phyloP scores from a whole-genome alignment of 495 filamentous ascomycete genomes.

The Penicillium paxilli region DNA sequence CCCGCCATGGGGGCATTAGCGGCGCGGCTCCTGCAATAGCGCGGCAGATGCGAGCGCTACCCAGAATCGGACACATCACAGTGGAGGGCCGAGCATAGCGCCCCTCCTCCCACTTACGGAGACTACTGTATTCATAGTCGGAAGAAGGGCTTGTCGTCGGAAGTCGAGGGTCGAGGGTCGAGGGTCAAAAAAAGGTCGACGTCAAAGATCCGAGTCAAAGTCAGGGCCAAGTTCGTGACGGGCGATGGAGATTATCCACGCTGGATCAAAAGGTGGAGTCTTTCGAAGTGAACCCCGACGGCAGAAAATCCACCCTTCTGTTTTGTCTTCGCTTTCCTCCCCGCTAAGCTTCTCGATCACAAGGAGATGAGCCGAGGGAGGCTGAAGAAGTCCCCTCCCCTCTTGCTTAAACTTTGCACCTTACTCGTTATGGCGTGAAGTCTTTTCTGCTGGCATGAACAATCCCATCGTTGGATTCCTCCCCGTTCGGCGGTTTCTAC shows the following conservation, averaged over 20 bases:
- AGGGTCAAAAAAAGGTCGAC: too few species aligned
- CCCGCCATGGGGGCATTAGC: conserved; percentile 26
- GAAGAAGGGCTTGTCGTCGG: too few species aligned
- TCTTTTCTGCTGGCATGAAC: background rate
- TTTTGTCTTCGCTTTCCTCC: background rate
- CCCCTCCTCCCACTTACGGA: background rate
- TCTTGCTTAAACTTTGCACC: conserved; percentile 1
- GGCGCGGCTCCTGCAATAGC: conserved; percentile 32
- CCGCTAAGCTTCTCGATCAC: conserved; percentile 22
- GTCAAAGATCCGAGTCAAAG: too few species aligned
- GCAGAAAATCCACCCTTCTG: background rate
- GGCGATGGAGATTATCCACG: background rate
- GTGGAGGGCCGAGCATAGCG: conserved; percentile 1
- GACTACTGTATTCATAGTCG: too few species aligned
- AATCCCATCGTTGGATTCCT: background rate
- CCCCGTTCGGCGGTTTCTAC: background rate
- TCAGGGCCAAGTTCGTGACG: background rate
- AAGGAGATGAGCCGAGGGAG: conserved; percentile 24
- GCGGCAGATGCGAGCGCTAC: conserved; percentile 23
- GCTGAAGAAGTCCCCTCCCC: conserved; percentile 15
- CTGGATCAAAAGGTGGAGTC: background rate
- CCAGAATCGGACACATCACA: conserved; percentile 30
- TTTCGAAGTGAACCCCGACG: background rate
- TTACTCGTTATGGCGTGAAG: background rate
- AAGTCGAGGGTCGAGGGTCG: background rate